Evolutionary conservation across 2,329 filamentous ascomycete genomes (phyloP).

Genomic region (Dactylellina sp.): DNA sequence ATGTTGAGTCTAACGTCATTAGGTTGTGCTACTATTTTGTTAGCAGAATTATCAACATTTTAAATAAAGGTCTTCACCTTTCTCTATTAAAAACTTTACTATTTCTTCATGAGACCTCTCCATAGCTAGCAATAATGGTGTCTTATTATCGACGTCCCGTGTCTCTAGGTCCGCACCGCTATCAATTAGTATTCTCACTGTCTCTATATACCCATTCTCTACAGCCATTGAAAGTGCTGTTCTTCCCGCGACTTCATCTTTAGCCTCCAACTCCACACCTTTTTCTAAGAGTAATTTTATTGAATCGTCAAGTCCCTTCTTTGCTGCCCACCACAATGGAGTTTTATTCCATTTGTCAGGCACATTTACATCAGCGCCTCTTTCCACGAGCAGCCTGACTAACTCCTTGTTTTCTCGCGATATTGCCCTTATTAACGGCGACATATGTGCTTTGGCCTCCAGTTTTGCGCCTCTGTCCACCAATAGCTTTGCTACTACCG

Average conservation of each 20-base stretch:
- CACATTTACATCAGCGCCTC: neutral
- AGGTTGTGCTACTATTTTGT: no score
- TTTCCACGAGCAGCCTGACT: slow-evolving; percentile 52
- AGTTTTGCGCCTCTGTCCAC: slow-evolving; percentile 7
- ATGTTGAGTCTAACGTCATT: no score
- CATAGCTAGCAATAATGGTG: neutral
- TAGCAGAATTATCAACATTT: no score
- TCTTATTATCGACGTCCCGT: neutral
- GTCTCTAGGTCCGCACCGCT: slow-evolving; percentile 3
- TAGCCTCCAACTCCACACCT: neutral
- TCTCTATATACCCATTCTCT: neutral
- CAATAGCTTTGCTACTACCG: neutral
- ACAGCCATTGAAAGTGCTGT: neutral
- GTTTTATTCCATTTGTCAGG: neutral
- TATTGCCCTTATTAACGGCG: slow-evolving; percentile 24
- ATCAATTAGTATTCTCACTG: slow-evolving; percentile 3
- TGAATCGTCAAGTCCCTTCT: neutral
- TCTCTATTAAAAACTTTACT: neutral
- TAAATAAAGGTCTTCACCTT: neutral
- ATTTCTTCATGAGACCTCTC: neutral
- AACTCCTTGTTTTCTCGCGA: slow-evolving; percentile 58
- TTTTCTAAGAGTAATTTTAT: neutral
- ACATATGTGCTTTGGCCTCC: neutral
- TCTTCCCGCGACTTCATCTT: neutral
- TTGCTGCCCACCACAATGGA: neutral